Evolutionary conservation across 2,329 filamentous ascomycete species (phyloP).

Genomic region (Nemania bipapillata): DNA sequence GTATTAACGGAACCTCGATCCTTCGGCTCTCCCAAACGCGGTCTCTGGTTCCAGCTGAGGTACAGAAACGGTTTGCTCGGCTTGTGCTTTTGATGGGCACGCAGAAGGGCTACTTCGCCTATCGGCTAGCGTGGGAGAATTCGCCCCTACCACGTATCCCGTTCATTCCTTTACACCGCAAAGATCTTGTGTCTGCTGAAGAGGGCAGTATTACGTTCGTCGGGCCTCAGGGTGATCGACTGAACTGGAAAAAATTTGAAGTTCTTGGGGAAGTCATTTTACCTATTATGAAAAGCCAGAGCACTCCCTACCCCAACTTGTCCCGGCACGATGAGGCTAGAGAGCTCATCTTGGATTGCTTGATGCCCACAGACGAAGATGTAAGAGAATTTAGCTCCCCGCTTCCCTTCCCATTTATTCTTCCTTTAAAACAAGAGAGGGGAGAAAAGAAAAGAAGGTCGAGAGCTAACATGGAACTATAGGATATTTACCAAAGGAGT

Average conservation of each 20-base stretch:
- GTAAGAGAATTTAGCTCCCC: conserved; percentile 61
- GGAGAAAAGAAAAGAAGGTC: neutral
- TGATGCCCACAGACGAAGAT: conserved; percentile 86
- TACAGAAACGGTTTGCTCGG: conserved; percentile 86
- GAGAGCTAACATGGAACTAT: conserved; percentile 37
- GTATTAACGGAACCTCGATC: conserved; percentile 87
- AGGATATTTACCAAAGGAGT: conserved; percentile 74
- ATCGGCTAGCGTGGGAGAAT: conserved; percentile 97
- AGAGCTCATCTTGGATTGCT: conserved; percentile 82
- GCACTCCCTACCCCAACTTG: conserved; percentile 79
- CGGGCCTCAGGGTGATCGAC: conserved; percentile 74
- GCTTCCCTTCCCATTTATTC: neutral
- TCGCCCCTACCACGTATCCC: conserved; percentile 89
- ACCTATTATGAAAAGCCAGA: conserved; percentile 90
- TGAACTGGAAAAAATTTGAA: conserved; percentile 99
- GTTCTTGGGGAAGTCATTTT: conserved; percentile 92
- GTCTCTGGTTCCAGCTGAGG: conserved; percentile 75
- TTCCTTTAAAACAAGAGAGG: neutral
- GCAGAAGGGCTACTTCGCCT: conserved; percentile 91
- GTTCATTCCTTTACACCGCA: conserved; percentile 87
- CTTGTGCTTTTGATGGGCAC: conserved; percentile 92
- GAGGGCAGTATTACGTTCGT: conserved; percentile 93
- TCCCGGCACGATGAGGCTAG: conserved; percentile 74
- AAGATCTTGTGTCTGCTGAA: conserved; percentile 90
- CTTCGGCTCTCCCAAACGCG: conserved; percentile 84